Conservation (phyloP, 768 basidiomycete genomes). For the Fomitopsis serialis region DNA sequence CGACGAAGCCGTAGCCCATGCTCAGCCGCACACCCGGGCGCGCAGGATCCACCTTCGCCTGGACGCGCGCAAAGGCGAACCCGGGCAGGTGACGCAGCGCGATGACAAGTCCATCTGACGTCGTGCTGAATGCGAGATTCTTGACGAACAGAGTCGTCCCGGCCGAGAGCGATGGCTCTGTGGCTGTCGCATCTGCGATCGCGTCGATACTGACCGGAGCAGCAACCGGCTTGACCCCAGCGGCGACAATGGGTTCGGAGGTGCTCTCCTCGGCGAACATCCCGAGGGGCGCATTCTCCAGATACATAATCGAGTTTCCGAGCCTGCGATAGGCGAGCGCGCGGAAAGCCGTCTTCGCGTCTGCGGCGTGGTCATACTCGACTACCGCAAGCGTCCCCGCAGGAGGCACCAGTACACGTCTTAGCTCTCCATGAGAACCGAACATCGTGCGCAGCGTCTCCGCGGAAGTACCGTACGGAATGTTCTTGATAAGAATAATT, state of each 20-base stretch:
- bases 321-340: conserved; percentile 83
- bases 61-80: conserved; percentile 84
- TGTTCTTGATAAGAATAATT: conserved; percentile 90
- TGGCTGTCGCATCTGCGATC: conserved; percentile 21
- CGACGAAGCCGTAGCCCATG: conserved; percentile 97
- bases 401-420: conserved; percentile 77
- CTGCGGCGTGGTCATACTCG: conserved; percentile 69
- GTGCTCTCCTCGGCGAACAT: conserved; percentile 55
- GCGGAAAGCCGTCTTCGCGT: conserved; percentile 72
- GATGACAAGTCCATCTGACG: conserved; percentile 61
- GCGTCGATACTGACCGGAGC: conserved; percentile 34
- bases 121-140: conserved; percentile 92
- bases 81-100: conserved; percentile 72
- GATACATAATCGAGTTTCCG: conserved; percentile 85
- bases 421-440: conserved; percentile 64
- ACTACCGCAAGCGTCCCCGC: conserved; percentile 92
- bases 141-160: conserved; percentile 92
- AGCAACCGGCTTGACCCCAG: conserved; percentile 11
- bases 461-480: conserved; percentile 82
- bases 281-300: conserved; percentile 86
- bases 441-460: conserved; percentile 80
- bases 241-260: conserved; percentile 11
- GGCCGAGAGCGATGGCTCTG: conserved; percentile 40
- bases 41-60: conserved; percentile 87
- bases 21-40: conserved; percentile 57